phyloP scores from a whole-genome alignment of 169 alveolate genomes.

The Amoebophrya sp. region DNA sequence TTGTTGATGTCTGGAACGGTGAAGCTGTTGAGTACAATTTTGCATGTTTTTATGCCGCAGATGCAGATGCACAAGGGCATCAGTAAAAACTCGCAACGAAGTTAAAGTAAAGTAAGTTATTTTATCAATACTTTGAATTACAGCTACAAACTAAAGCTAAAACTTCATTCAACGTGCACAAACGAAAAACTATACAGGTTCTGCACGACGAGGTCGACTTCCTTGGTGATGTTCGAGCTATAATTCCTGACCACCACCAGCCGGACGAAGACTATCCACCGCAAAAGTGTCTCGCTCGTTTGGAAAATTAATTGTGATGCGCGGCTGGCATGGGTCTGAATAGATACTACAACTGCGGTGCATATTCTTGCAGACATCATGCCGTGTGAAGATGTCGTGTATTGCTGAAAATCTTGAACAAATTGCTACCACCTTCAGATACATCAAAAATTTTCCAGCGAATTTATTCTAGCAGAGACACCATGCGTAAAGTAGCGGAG shows the following conservation, averaged over 20 bases:
- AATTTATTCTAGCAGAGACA: neutral
- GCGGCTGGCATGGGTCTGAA: neutral
- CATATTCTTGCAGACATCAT: neutral
- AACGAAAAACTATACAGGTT: too few relatives aligned
- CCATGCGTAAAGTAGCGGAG: conserved; percentile 55
- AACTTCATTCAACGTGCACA: too few relatives aligned
- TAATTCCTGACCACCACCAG: conserved; percentile 84
- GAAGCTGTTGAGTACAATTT: too few relatives aligned
- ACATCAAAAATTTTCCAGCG: neutral
- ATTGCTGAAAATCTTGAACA: conserved; percentile 25
- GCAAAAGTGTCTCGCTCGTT: neutral
- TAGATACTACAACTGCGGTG: neutral
- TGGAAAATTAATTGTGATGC: neutral
- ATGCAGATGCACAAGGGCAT: too few relatives aligned
- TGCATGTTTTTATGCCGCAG: too few relatives aligned
- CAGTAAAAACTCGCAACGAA: too few relatives aligned
- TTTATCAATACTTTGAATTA: too few relatives aligned
- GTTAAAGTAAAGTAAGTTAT: too few relatives aligned
- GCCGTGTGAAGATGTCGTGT: conserved; percentile 28
- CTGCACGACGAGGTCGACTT: conserved; percentile 89
- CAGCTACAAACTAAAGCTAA: too few relatives aligned
- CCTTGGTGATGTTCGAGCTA: conserved; percentile 79
- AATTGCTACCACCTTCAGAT: neutral
- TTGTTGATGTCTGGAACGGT: conserved; percentile 77
- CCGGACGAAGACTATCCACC: conserved; percentile 72